These are phyloP conservation scores for Starmera amethionina DNA, from an alignment of 805 yeast genomes.

Conservation along the genomic window DNA sequence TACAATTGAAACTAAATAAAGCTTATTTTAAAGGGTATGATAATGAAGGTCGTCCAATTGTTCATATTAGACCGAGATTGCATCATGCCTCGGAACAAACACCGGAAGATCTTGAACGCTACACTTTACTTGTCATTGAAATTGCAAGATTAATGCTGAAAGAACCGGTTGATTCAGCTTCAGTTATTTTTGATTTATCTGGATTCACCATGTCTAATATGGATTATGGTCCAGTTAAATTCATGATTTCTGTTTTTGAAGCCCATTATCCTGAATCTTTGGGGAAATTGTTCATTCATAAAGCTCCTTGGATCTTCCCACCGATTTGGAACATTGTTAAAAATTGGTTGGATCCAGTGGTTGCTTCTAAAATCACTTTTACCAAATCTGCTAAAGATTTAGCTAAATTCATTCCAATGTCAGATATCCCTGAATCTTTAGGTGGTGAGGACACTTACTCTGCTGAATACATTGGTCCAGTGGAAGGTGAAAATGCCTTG, in stretches of 20 bases:
- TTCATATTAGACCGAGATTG: conserved; percentile 66
- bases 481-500: conserved; percentile 43
- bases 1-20: conserved; percentile 47
- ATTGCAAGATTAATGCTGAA: conserved; percentile 64
- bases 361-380: conserved; percentile 82
- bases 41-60: conserved; percentile 65
- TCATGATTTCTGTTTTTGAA: conserved; percentile 81
- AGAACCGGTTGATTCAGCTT: conserved; percentile 72
- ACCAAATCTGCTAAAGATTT: conserved; percentile 65
- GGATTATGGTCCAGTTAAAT: conserved; percentile 89
- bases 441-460: conserved; percentile 66
- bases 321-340: conserved; percentile 92
- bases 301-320: conserved; percentile 95
- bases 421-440: conserved; percentile 55
- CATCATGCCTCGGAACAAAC: conserved; percentile 66
- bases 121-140: conserved; percentile 71
- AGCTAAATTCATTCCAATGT: conserved; percentile 45
- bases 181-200: conserved; percentile 76
- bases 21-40: conserved; percentile 72
- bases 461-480: conserved; percentile 53
- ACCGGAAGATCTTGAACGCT: conserved; percentile 62
- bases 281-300: conserved; percentile 76
- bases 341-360: conserved; percentile 95
- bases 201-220: conserved; percentile 86
- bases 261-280: conserved; percentile 94